Percentiles rank a stretch among this genome's conserved stretches.
Conservation (phyloP, 163 green algal species). For the Coccomyxa subellipsoidea region DNA sequence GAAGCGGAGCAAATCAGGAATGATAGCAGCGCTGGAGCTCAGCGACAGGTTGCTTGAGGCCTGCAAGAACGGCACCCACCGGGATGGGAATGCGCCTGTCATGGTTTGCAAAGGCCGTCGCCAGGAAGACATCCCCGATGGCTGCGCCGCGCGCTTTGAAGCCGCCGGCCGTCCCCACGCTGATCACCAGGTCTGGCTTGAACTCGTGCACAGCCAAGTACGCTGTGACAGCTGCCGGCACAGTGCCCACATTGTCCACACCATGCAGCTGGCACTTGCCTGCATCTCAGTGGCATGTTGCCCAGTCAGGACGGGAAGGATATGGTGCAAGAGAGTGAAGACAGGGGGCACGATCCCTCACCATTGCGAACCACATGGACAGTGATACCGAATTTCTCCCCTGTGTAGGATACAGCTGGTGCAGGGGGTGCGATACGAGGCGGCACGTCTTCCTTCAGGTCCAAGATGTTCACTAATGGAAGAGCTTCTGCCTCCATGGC, state of each 20-base stretch:
- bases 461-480: slow-evolving; percentile 73
- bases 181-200: slow-evolving; percentile 91
- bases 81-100: slow-evolving; percentile 94
- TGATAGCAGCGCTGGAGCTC: not conserved
- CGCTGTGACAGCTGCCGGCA: slow-evolving; percentile 80
- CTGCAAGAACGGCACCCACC: slow-evolving; percentile 14
- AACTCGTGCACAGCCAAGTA: slow-evolving; percentile 81
- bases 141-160: slow-evolving; percentile 82
- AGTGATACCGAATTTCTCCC: slow-evolving; percentile 39
- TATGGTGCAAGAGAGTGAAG: too few relatives aligned
- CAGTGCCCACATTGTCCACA: slow-evolving; percentile 93
- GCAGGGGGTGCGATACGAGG: slow-evolving; percentile 52
- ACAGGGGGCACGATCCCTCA: not conserved
- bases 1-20: too few relatives aligned
- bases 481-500: slow-evolving; percentile 90
- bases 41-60: not conserved
- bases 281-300: slow-evolving; percentile 12
- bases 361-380: slow-evolving; percentile 79
- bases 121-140: slow-evolving; percentile 93
- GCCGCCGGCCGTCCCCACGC: slow-evolving; percentile 87
- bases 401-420: slow-evolving; percentile 67
- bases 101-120: slow-evolving; percentile 81
- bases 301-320: too few relatives aligned
- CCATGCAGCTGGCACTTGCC: slow-evolving; percentile 57
- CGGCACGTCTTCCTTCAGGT: slow-evolving; percentile 58